Base-by-base conservation (phyloP, 2,329 filamentous ascomycete species). In the Penicillium sp. region DNA sequence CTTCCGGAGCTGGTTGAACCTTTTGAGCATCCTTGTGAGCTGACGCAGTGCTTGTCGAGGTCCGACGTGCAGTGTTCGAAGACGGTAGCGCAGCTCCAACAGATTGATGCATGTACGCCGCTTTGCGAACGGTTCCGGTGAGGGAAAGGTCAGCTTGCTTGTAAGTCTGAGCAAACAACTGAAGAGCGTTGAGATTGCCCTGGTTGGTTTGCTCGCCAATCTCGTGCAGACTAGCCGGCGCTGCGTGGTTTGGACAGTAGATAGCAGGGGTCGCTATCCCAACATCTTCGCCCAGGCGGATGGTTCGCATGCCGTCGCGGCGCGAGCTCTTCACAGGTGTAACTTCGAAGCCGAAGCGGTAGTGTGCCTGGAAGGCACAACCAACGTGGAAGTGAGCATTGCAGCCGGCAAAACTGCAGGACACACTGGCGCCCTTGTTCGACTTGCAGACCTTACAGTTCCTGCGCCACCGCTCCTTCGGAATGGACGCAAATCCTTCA, bases 71-170 rank as follows among this genome's bases (percentile, higher is more conserved):
- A 51, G 72, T 49, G 10, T 53, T 19, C 19, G 22, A 58, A 50
- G 62, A 55, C 29, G 68, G 62, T 31, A 65, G 54, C 14, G 64
- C 59, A 19, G 66, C 42, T 53, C 69, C 61, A 58, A 73, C 59
- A 49, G 69, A 61, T 60, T 73, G 60, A 60, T 74, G 65, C 64
- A 75, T 63, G 66, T 93, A 79, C 51, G 89, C 93, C 18, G 93
- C 92, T 71, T 95, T 96, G 46, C 93, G 86, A 18, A 93, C 89
- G 14, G 92, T 96, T 25, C 93, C 93, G 2, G 91, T 96, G 60
- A 96, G 75, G 2, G 88, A 83, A 34, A 92, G 80, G 66, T 99
- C 93, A 8, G 93, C 92, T 71, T 97, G 92, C 70, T 99, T 99
- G 76, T 89, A 96, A 50, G 86, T 90, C 58, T 86, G 86, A 37